Evolutionary conservation across 2,329 filamentous ascomycete species (phyloP), one percentile per base, ranked within the genome.

Genomic region (Oidium heveae): DNA sequence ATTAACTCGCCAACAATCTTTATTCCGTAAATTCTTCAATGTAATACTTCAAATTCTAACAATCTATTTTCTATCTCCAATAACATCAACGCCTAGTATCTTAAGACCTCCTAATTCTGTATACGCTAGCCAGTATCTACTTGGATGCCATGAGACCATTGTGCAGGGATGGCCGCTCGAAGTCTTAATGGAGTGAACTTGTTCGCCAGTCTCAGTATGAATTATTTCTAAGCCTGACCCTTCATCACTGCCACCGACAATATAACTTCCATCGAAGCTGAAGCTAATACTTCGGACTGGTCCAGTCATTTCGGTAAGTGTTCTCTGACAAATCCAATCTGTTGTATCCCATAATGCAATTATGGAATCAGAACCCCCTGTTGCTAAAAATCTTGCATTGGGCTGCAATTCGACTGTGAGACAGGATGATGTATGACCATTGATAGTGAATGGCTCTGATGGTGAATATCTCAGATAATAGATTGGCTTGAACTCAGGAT

Each of bases 311-410:
- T 76, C 73, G 37, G 78, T 78, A 44, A 87, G 71, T 0, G 82
- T 86, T 57, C 80, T 74, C 62, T 80, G 75, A 63, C 83, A 87
- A 55, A 84, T 77, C 82, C 83, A 87, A 59, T 84, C 79, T 43
- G 74, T 73, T 3, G 84, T 87, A 62, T 88, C 83, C 80, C 84
- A 89, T 2, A 89, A 70, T 5, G 80, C 74, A 59, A 88, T 82
- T 53, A 86, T 74, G 1, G 81, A 82, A 62, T 89, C 84, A 10
- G 79, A 78, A 10, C 82, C 83, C 33, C 84, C 84, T 0, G 82
- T 83, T 0, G 84, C 84, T 47, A 89, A 70, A 63, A 80, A 83
- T 44, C 78, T 73, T 43, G 79, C 84, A 47, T 76, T 78, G 0
- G 84, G 83, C 58, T 84, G 82, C 61, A 87, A 69, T 58, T 80